Conservation (phyloP, 371 early-diverging fungal genomes). For the Mortierella sp. region DNA sequence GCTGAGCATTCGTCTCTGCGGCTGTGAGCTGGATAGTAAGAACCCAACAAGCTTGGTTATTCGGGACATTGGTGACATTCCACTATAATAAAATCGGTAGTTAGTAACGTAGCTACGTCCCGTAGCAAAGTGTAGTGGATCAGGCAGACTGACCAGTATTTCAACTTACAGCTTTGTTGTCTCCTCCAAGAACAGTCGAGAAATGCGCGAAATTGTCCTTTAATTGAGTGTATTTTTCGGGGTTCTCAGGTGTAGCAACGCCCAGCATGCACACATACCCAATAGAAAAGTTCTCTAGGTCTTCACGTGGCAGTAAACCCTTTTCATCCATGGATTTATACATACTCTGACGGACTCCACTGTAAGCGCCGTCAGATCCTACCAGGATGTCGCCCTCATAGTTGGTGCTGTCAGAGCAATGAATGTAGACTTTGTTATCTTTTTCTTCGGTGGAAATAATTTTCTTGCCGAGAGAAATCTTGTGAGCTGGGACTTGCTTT, state of each 20-base stretch:
- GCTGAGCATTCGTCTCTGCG: not conserved
- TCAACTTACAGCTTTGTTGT: not conserved
- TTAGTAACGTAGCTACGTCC: not conserved
- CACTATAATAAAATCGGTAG: slow-evolving; percentile 10
- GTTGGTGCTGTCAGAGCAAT: slow-evolving; percentile 12
- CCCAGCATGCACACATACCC: slow-evolving; percentile 18
- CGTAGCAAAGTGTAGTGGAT: not conserved
- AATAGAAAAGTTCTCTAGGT: not conserved
- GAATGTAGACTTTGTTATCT: slow-evolving; percentile 4
- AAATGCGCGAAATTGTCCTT: slow-evolving; percentile 16
- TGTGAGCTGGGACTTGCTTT: slow-evolving; percentile 1
- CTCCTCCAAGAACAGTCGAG: slow-evolving; percentile 7
- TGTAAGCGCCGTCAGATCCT: slow-evolving; percentile 16
- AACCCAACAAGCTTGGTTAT: slow-evolving; percentile 22
- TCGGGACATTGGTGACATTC: slow-evolving; percentile 11
- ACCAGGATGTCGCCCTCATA: slow-evolving; percentile 18
- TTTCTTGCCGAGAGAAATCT: slow-evolving; percentile 10
- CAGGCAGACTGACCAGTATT: not conserved
- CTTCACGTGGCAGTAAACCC: slow-evolving; percentile 10
- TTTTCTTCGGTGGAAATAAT: not conserved
- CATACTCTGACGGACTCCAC: slow-evolving; percentile 16
- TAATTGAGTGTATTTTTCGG: slow-evolving; percentile 17
- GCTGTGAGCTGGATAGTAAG: not conserved
- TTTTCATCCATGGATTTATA: slow-evolving; percentile 8
- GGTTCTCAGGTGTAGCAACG: slow-evolving; percentile 11